Base-by-base conservation (phyloP, 331 rosid genomes). In the Arachis monticola region DNA sequence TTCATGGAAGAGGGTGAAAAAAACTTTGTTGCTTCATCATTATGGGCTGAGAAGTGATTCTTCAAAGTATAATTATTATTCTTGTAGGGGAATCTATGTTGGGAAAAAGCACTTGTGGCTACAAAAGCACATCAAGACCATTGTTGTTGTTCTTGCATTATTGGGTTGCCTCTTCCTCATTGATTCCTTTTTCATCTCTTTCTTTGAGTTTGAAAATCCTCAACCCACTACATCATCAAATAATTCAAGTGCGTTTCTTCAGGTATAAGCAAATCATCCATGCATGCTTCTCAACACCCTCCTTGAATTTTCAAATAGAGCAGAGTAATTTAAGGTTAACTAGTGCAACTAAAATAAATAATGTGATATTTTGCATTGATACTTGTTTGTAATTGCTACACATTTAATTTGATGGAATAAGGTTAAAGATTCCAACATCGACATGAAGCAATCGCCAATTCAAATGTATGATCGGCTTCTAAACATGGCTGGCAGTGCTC, bases 391-490 rank as follows among this genome's bases (percentile, higher is more conserved):
- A 52, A 52, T 51, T 48, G 40, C 10, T 48, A 42, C 61, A 2
- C 44, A 32, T 13, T 48, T 78, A 1, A 55, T 87, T 72, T 59
- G 41, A 78, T 84, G 73, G 74, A 51, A 78, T 3, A 38, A 87
- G 77, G 83, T 75, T 78, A 69, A 67, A 63, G 64, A 61, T 72
- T 81, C 73, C 78, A 40, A 74, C 83, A 31, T 69, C 67, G 38
- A 41, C 65, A 80, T 56, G 61, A 68, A 72, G 77, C 85, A 77
- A 66, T 75, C 88, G 53, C 86, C 91, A 9, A 73, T 90, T 2
- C 84, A 84, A 59, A 92, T 94, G 97, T 90, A 88, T 53, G 90
- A 76, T 13, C 88, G 92, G 58, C 97, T 94, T 77, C 82, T 88
- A 53, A 86, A 85, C 82, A 30, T 94, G 77, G 99, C 97, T 50